Conservation (phyloP, 768 basidiomycete genomes). For the Pulveroboletus sp. region DNA sequence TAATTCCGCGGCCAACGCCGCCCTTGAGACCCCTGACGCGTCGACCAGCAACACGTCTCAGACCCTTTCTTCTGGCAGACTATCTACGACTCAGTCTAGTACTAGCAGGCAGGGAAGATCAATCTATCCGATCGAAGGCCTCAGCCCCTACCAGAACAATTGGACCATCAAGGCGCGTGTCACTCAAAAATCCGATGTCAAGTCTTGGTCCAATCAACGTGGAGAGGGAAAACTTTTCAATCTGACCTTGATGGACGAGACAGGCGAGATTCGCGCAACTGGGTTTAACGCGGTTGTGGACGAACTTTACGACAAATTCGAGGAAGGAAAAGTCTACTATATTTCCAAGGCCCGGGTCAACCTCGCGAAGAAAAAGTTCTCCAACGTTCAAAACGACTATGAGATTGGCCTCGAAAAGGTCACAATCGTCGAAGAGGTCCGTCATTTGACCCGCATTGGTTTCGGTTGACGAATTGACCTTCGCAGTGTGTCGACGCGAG, state of each 20-base stretch:
- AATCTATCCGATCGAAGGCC: conserved; percentile 85
- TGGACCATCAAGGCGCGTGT: conserved; percentile 98
- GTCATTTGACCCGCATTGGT: conserved; percentile 13
- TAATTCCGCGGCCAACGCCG: conserved; percentile 22
- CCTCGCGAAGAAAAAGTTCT: conserved; percentile 96
- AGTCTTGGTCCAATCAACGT: conserved; percentile 80
- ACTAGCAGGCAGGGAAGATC: conserved; percentile 24
- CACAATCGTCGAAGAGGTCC: conserved; percentile 83
- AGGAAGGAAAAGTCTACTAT: conserved; percentile 92
- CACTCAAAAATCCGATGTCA: conserved; percentile 84
- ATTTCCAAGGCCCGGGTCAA: conserved; percentile 90
- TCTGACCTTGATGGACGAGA: conserved; percentile 91
- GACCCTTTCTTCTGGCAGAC: conserved; percentile 21
- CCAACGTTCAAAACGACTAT: conserved; percentile 86
- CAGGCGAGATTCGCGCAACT: conserved; percentile 88
- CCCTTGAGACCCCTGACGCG: conserved; percentile 21
- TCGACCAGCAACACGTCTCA: conserved; percentile 32
- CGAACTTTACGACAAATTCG: conserved; percentile 75
- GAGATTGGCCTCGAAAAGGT: conserved; percentile 83
- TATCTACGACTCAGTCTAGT: conserved; percentile 6
- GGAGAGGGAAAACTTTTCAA: conserved; percentile 97
- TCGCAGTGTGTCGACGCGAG: conserved; percentile 76
- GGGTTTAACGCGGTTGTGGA: conserved; percentile 88
- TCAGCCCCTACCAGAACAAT: conserved; percentile 96
- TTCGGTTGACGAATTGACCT: conserved; percentile 5